phyloP scores from a whole-genome alignment of 495 filamentous ascomycete species.

The Aspergillus coremiiformis region DNA sequence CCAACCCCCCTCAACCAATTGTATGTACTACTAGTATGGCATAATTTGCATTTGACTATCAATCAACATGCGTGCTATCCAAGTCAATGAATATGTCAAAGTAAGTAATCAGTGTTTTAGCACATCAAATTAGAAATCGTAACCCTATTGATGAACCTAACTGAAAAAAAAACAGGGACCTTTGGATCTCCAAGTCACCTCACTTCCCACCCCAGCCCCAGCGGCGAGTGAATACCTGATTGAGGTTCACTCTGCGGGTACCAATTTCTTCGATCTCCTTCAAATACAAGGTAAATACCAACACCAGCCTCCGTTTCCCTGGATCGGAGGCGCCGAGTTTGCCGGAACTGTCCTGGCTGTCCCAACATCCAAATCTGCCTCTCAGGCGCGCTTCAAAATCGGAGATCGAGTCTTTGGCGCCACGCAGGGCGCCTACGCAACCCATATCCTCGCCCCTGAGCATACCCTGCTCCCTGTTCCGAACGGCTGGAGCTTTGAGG shows the following conservation, averaged over 20 bases:
- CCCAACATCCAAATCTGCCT: slow-evolving; percentile 36
- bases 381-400: slow-evolving; percentile 52
- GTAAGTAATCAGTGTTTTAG: slow-evolving; percentile 30
- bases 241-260: slow-evolving; percentile 76
- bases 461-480: slow-evolving; percentile 64
- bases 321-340: slow-evolving; percentile 84
- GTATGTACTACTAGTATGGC: too few species aligned
- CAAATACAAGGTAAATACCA: slow-evolving; percentile 80
- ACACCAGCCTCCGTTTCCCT: slow-evolving; percentile 66
- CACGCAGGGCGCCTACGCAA: slow-evolving; percentile 79
- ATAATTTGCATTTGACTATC: not conserved
- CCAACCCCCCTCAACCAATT: too few species aligned
- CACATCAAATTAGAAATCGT: not conserved
- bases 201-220: slow-evolving; percentile 65
- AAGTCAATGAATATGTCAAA: slow-evolving; percentile 77
- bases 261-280: slow-evolving; percentile 94
- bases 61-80: slow-evolving; percentile 70
- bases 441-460: slow-evolving; percentile 60
- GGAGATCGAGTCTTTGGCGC: slow-evolving; percentile 85
- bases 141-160: slow-evolving; percentile 5
- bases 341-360: slow-evolving; percentile 64
- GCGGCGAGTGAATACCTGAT: slow-evolving; percentile 72
- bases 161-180: slow-evolving; percentile 50
- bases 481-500: slow-evolving; percentile 68
- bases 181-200: slow-evolving; percentile 64